Conservation (phyloP, 139 green algal genomes). For the Chlamydomonas sphaeroides region DNA sequence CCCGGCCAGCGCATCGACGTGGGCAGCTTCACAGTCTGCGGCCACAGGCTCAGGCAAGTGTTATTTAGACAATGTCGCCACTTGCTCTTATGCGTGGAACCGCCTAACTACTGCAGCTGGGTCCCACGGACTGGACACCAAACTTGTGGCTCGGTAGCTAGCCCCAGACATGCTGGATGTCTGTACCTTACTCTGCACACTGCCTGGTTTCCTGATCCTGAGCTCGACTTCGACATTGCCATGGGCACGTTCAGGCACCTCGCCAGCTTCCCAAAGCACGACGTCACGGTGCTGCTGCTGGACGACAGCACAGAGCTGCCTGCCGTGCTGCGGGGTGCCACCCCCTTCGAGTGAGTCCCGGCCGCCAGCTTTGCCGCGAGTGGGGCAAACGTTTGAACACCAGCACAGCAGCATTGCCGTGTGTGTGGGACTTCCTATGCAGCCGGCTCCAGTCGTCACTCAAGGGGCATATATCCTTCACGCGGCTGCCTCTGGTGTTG, state of each 20-base stretch:
- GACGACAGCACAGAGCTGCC: not conserved
- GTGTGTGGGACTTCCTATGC: slow-evolving; percentile 11
- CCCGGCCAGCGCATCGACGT: slow-evolving; percentile 12
- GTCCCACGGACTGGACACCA: not conserved
- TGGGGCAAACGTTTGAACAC: not conserved
- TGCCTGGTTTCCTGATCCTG: too few relatives aligned
- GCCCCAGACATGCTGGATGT: not conserved
- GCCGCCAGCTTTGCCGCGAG: not conserved
- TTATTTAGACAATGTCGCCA: not conserved
- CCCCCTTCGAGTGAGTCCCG: slow-evolving; percentile 10
- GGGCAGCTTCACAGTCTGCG: not conserved
- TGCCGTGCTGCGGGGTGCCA: not conserved
- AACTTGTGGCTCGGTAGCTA: too few relatives aligned
- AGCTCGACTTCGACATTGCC: not conserved
- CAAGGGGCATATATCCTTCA: not conserved
- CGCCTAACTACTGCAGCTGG: not conserved
- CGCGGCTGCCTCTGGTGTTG: not conserved
- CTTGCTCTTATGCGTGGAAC: not conserved
- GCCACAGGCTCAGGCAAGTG: slow-evolving; percentile 25
- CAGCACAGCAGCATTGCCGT: not conserved
- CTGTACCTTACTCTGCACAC: too few relatives aligned
- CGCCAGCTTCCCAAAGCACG: slow-evolving; percentile 7
- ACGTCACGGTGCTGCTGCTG: slow-evolving; percentile 19
- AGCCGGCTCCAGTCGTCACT: slow-evolving; percentile 1
- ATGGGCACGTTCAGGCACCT: slow-evolving; percentile 6